Conservation (phyloP, 192 early-diverging fungal genomes). For the Chytriomyces sp. region DNA sequence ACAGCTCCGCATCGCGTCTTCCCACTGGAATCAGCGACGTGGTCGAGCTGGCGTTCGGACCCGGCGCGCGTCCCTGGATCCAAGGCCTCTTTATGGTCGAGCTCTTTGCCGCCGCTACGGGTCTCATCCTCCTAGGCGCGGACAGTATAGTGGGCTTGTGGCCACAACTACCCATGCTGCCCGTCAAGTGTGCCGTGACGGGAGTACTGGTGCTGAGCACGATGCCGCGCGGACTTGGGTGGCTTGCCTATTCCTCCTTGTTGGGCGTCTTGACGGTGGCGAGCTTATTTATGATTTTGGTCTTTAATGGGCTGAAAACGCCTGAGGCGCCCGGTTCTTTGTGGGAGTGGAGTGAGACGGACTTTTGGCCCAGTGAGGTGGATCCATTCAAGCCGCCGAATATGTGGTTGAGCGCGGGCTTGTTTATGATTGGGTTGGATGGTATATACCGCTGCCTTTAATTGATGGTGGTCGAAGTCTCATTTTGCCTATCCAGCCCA, state of each 20-base stretch:
- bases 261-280: constrained; percentile 61
- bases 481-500: too few species aligned
- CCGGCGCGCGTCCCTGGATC: constrained; percentile 40
- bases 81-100: constrained; percentile 48
- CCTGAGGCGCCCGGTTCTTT: constrained; percentile 57
- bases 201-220: constrained; percentile 57
- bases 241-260: constrained; percentile 57
- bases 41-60: constrained; percentile 52
- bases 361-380: constrained; percentile 44
- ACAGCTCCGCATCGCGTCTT: background rate
- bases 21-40: constrained; percentile 51
- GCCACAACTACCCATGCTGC: constrained; percentile 18
- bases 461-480: background rate
- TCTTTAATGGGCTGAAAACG: constrained; percentile 60
- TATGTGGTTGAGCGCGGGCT: constrained; percentile 37
- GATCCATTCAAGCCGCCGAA: background rate
- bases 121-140: constrained; percentile 49
- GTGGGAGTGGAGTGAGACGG: constrained; percentile 54
- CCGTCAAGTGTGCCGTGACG: constrained; percentile 55
- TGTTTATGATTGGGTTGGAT: constrained; percentile 41
- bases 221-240: constrained; percentile 46
- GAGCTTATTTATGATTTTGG: constrained; percentile 55
- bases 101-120: constrained; percentile 49
- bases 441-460: too few species aligned
- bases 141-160: constrained; percentile 46